Evolutionary conservation across 2,329 filamentous ascomycete genomes (phyloP).

Genomic region (Ustilaginoidea virens): DNA sequence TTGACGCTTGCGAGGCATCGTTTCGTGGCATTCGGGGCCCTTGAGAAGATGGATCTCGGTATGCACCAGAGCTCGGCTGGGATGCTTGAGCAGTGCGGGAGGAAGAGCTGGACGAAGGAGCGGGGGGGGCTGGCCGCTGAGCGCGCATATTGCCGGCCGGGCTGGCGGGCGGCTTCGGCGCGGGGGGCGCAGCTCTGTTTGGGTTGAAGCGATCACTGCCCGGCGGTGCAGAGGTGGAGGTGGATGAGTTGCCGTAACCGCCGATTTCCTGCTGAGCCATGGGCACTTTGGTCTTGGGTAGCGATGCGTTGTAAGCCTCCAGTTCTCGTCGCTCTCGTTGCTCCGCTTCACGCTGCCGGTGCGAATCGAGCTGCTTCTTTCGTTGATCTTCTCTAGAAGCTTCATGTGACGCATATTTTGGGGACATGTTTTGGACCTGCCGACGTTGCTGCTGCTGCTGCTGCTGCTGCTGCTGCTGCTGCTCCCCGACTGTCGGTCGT

Average conservation of each 20-base stretch:
- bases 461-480: slow-evolving; percentile 14
- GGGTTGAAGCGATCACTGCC: slow-evolving; percentile 68
- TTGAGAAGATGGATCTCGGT: slow-evolving; percentile 25
- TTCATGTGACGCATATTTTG: slow-evolving; percentile 37
- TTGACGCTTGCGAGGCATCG: slow-evolving; percentile 35
- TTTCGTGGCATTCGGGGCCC: slow-evolving; percentile 28
- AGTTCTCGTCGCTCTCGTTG: slow-evolving; percentile 60
- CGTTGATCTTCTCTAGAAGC: slow-evolving; percentile 39
- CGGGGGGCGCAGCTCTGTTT: slow-evolving; percentile 66
- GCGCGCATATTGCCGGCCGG: slow-evolving; percentile 45
- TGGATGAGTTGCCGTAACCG: slow-evolving; percentile 50
- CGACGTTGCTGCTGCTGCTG: slow-evolving; percentile 39
- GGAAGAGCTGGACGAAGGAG: slow-evolving; percentile 29
- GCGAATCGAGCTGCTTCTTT: slow-evolving; percentile 46
- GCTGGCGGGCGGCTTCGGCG: slow-evolving; percentile 45
- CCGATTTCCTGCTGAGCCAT: slow-evolving; percentile 84
- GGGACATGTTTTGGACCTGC: slow-evolving; percentile 41
- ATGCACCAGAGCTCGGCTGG: slow-evolving; percentile 33
- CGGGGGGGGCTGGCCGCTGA: slow-evolving; percentile 69
- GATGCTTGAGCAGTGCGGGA: slow-evolving; percentile 30
- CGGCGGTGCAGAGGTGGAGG: slow-evolving; percentile 21
- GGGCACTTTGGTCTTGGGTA: slow-evolving; percentile 68
- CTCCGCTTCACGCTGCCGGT: slow-evolving; percentile 39
- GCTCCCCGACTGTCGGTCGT: slow-evolving; percentile 28
- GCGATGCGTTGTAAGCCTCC: slow-evolving; percentile 77